phyloP scores from a whole-genome alignment of 306 rosid genomes.

The Dryas drummondii region DNA sequence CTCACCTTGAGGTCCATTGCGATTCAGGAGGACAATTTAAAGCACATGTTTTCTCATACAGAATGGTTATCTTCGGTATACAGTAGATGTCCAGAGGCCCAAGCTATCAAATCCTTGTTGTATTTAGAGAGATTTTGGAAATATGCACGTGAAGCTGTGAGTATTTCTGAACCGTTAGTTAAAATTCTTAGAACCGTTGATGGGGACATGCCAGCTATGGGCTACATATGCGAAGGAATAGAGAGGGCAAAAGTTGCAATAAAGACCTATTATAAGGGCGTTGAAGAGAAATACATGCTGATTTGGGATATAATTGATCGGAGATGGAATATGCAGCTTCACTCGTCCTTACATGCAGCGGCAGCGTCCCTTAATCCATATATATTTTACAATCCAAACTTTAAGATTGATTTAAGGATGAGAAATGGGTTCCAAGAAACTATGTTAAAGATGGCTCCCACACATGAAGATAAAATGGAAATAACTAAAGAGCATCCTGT shows the following conservation, averaged over 20 bases:
- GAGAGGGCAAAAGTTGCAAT: constrained; percentile 57
- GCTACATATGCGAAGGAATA: constrained; percentile 59
- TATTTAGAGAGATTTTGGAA: constrained; percentile 67
- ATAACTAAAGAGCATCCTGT: constrained; percentile 57
- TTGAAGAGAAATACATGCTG: constrained; percentile 54
- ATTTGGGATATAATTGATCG: constrained; percentile 55
- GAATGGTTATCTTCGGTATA: constrained; percentile 62
- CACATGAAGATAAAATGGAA: constrained; percentile 49
- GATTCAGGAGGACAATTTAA: constrained; percentile 56
- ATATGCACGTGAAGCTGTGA: constrained; percentile 61
- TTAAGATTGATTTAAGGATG: constrained; percentile 49
- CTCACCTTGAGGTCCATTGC: constrained; percentile 69
- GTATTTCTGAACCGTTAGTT: constrained; percentile 58
- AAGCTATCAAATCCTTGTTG: constrained; percentile 43
- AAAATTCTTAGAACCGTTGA: constrained; percentile 63
- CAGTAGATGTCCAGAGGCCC: constrained; percentile 49
- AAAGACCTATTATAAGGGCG: constrained; percentile 53
- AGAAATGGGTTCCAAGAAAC: constrained; percentile 71
- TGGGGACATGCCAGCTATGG: constrained; percentile 77
- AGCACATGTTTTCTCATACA: constrained; percentile 58
- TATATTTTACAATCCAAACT: constrained; percentile 45
- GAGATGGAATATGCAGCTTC: constrained; percentile 66
- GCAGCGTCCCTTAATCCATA: constrained; percentile 80
- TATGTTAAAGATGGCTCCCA: constrained; percentile 49
- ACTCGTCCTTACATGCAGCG: constrained; percentile 61